A percentile compares a stretch with the other conserved stretches of the same genome.
phyloP scores from a whole-genome alignment of 2,329 filamentous ascomycete species.

The Salinomyces thailandicus region DNA sequence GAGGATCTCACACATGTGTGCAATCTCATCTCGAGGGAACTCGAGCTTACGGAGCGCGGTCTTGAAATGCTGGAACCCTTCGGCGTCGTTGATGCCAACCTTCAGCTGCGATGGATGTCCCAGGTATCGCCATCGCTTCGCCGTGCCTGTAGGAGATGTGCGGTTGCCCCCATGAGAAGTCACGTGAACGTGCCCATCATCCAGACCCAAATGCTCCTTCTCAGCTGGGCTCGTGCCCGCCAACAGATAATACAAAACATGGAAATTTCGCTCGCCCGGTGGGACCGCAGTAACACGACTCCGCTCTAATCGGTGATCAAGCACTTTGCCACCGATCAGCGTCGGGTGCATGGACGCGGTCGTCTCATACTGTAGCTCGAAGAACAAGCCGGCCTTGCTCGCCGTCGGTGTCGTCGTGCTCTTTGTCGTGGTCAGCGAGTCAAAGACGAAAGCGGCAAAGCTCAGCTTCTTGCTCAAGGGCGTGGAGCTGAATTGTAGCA shows the following conservation, averaged over 20 bases:
- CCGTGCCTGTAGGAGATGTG: constrained; percentile 43
- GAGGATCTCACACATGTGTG: constrained; percentile 90
- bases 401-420: constrained; percentile 90
- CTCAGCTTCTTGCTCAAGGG: constrained; percentile 89
- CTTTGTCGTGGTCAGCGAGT: constrained; percentile 93
- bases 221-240: constrained; percentile 85
- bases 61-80: constrained; percentile 96
- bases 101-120: constrained; percentile 95
- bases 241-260: constrained; percentile 88
- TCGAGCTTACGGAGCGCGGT: constrained; percentile 88
- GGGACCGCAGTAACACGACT: constrained; percentile 86
- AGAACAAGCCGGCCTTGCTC: constrained; percentile 89
- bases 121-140: constrained; percentile 89
- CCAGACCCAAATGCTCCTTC: constrained; percentile 69
- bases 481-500: constrained; percentile 83
- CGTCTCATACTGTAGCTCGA: constrained; percentile 94
- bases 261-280: constrained; percentile 92
- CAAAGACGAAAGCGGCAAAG: constrained; percentile 88
- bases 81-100: constrained; percentile 88
- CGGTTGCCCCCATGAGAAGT: constrained; percentile 48
- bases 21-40: constrained; percentile 86
- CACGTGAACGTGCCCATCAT: constrained; percentile 26
- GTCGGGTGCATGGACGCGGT: constrained; percentile 73
- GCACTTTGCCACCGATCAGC: constrained; percentile 83
- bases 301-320: constrained; percentile 86